Percentiles rank a stretch among this genome's conserved stretches.
Conservation (phyloP, 441 rosid genomes). For the Erysimum pusillum region DNA sequence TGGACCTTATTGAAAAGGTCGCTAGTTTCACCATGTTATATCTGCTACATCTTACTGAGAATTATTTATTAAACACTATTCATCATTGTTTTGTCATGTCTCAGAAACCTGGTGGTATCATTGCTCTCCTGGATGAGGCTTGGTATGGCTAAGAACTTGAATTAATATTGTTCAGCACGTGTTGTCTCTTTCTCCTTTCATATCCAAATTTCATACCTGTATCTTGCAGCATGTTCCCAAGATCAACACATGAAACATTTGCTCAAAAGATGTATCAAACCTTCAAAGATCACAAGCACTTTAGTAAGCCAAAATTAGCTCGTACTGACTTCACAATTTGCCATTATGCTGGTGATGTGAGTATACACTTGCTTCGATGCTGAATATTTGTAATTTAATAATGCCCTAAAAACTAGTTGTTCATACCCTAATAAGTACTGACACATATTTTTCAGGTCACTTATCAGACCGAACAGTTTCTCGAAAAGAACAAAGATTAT, state of each 20-base stretch:
- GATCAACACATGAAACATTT: conserved; percentile 94
- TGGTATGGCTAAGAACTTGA: conserved; percentile 65
- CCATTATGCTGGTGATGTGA: conserved; percentile 95
- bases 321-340: conserved; percentile 87
- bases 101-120: conserved; percentile 94
- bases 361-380: conserved; percentile 40
- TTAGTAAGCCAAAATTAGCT: conserved; percentile 88
- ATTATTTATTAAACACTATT: conserved; percentile 13
- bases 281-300: conserved; percentile 82
- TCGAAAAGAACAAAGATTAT: conserved; percentile 94
- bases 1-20: conserved; percentile 93
- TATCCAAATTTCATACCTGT: conserved; percentile 19
- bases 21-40: conserved; percentile 34
- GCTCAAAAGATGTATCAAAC: conserved; percentile 93
- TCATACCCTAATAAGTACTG: conserved; percentile 13
- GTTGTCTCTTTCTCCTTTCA: conserved; percentile 19
- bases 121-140: conserved; percentile 91
- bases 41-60: conserved; percentile 15
- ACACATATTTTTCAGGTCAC: conserved; percentile 69
- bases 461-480: conserved; percentile 86
- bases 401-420: conserved; percentile 4
- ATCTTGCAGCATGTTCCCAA: conserved; percentile 88
- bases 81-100: conserved; percentile 45
- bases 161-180: conserved; percentile 24
- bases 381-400: conserved; percentile 5